phyloP scores from a whole-genome alignment of 2,329 filamentous ascomycete genomes.

The Metarhizium album region DNA sequence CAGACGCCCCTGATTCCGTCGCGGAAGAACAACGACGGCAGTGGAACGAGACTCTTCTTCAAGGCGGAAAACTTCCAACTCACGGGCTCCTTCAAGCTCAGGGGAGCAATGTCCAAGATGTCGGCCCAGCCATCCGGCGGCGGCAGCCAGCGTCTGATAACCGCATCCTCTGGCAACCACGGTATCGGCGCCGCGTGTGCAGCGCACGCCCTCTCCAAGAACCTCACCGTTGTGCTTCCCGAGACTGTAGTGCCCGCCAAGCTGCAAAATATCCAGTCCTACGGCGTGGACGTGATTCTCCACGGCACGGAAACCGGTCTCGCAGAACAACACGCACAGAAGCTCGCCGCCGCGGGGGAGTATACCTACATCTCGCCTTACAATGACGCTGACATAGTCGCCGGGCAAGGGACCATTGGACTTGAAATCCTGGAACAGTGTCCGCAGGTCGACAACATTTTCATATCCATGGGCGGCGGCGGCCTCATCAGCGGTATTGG shows the following conservation, averaged over 20 bases:
- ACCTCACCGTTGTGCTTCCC: conserved; percentile 12
- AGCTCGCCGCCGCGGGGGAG: conserved; percentile 11
- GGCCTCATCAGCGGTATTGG: conserved; percentile 15
- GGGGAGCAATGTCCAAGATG: conserved; percentile 17
- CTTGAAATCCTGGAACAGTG: conserved; percentile 15
- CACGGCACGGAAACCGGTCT: conserved; percentile 13
- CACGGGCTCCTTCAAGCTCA: conserved; percentile 16
- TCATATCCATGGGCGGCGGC: conserved; percentile 15
- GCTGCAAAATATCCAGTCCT: conserved; percentile 12
- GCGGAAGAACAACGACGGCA: conserved; percentile 1
- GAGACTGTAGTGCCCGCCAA: conserved; percentile 12
- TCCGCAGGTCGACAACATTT: conserved; percentile 11
- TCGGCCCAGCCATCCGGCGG: conserved; percentile 4
- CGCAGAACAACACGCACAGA: conserved; percentile 14
- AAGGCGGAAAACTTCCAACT: conserved; percentile 17
- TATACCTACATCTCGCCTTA: conserved; percentile 16
- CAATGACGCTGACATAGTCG: conserved; percentile 13
- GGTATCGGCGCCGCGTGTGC: conserved; percentile 13
- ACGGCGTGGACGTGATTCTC: conserved; percentile 12
- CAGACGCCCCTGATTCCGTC: conserved; percentile 12
- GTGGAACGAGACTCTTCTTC: conserved; percentile 10
- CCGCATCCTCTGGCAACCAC: conserved; percentile 14
- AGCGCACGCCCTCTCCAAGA: conserved; percentile 4
- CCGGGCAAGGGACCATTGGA: conserved; percentile 11
- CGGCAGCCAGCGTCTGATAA: conserved; percentile 8